phyloP scores from a whole-genome alignment of 768 basidiomycete species.

The Pleurotus citrinopileatus region DNA sequence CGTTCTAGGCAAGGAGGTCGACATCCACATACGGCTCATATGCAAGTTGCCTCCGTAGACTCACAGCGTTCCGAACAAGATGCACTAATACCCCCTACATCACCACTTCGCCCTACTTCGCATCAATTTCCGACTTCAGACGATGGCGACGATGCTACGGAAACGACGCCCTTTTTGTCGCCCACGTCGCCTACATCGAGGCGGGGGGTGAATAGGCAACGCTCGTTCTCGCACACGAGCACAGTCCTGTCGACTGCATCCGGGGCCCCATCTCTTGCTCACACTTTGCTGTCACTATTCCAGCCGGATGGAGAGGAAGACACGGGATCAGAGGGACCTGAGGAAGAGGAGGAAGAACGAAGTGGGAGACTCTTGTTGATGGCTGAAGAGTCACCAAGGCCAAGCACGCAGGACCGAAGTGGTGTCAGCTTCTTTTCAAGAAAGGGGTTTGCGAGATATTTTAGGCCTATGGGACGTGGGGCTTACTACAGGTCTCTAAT shows the following conservation, averaged over 20 bases:
- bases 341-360: constrained; percentile 21
- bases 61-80: constrained; percentile 32
- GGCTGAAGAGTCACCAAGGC: constrained; percentile 7
- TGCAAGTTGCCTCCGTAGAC: constrained; percentile 29
- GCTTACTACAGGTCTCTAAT: constrained; percentile 67
- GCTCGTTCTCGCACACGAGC: constrained; percentile 60
- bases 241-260: constrained; percentile 43
- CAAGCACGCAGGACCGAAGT: constrained; percentile 13
- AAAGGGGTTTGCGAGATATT: constrained; percentile 54
- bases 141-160: constrained; percentile 32
- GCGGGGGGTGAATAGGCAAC: constrained; percentile 30
- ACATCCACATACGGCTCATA: constrained; percentile 23
- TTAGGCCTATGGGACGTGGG: constrained; percentile 51
- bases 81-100: constrained; percentile 5
- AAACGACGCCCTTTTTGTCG: constrained; percentile 48
- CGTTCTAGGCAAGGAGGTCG: constrained; percentile 39
- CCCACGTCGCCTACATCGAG: constrained; percentile 22
- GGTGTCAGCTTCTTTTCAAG: constrained; percentile 23
- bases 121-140: constrained; percentile 23
- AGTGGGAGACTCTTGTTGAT: constrained; percentile 5
- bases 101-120: constrained; percentile 13
- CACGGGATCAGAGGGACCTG: constrained; percentile 27
- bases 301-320: constrained; percentile 34
- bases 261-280: constrained; percentile 61
- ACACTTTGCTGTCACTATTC: constrained; percentile 71